Conservation (phyloP, 116 monocot genomes). For the Posidonia oceanica region DNA sequence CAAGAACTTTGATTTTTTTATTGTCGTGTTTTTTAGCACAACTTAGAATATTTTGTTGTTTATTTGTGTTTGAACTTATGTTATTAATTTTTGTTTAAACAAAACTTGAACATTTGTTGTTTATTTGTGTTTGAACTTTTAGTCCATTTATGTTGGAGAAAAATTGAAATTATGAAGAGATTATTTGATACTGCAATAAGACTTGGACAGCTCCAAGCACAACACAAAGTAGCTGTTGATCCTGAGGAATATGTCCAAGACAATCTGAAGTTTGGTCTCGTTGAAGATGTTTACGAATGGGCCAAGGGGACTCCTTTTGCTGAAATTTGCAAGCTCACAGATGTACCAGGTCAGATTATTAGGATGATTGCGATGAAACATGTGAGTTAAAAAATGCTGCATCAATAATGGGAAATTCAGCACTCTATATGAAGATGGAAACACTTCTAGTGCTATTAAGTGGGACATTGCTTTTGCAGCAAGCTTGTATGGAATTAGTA, state of each 20-base stretch:
- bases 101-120: no score
- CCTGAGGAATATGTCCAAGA: conserved; percentile 71
- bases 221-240: conserved; percentile 50
- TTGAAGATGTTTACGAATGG: conserved; percentile 98
- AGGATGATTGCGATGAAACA: conserved; percentile 94
- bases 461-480: conserved; percentile 96
- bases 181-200: conserved; percentile 68
- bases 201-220: conserved; percentile 69
- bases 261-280: conserved; percentile 95
- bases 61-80: no score
- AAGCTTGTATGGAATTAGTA: conserved; percentile 84
- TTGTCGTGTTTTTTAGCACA: no score
- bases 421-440: conserved; percentile 91
- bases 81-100: no score
- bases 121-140: no score
- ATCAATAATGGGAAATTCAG: conserved; percentile 82
- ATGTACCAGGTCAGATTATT: conserved; percentile 89
- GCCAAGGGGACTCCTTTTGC: conserved; percentile 96
- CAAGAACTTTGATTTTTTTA: no score
- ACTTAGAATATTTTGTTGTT: no score
- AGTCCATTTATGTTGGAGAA: no score
- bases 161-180: no score
- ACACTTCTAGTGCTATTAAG: conserved; percentile 76
- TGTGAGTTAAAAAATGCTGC: conserved; percentile 93
- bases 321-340: conserved; percentile 84